Evolutionary conservation across 2,329 filamentous ascomycete genomes (phyloP).

Genomic region (Clonostachys rosea): DNA sequence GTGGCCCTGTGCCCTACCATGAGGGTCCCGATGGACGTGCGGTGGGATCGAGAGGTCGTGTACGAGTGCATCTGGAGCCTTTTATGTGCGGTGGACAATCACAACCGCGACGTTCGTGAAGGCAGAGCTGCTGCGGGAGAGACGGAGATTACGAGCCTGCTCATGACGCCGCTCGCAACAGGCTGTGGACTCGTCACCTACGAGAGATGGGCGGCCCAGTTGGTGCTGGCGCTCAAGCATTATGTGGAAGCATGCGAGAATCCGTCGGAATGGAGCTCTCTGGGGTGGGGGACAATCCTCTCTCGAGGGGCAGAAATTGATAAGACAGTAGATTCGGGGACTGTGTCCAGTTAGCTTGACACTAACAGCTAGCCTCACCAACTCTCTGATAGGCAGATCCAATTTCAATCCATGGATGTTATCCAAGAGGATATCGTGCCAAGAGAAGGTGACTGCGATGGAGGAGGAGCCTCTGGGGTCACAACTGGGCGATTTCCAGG

Average conservation of each 20-base stretch:
- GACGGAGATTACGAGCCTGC: slow-evolving; percentile 29
- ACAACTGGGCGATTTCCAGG: no score
- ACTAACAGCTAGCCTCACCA: no score
- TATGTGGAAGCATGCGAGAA: slow-evolving; percentile 39
- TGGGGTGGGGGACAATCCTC: slow-evolving; percentile 24
- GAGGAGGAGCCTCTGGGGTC: no score
- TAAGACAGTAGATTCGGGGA: not conserved
- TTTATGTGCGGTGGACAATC: slow-evolving; percentile 39
- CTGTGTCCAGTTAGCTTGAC: not conserved
- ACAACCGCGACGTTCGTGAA: slow-evolving; percentile 26
- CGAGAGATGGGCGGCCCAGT: slow-evolving; percentile 43
- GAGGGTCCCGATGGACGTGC: slow-evolving; percentile 34
- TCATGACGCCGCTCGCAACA: slow-evolving; percentile 49
- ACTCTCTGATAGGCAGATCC: no score
- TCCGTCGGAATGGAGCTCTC: slow-evolving; percentile 31
- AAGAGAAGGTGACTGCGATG: no score
- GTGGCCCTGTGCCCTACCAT: slow-evolving; percentile 50
- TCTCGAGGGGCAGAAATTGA: not conserved
- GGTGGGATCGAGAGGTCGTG: slow-evolving; percentile 47
- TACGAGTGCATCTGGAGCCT: slow-evolving; percentile 50
- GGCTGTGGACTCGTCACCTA: slow-evolving; percentile 38
- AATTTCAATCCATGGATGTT: no score
- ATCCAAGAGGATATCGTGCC: no score
- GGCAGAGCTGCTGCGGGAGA: slow-evolving; percentile 1
- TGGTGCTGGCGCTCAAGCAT: slow-evolving; percentile 45